phyloP scores from a whole-genome alignment of 1,139 yeast species.

The Blastobotrys ciferrii region DNA sequence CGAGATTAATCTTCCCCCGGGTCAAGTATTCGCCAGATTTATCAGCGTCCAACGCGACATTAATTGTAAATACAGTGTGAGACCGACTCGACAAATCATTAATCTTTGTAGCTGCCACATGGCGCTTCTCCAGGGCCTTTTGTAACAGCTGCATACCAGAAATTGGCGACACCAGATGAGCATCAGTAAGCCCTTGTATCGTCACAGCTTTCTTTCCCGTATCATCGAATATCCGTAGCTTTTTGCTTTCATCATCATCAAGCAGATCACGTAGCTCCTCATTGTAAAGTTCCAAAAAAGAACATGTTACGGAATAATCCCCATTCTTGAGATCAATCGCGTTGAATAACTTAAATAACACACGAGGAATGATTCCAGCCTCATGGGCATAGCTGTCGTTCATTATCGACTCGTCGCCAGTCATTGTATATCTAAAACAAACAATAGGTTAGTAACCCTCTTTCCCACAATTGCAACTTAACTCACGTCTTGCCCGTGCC shows the following conservation, averaged over 20 bases:
- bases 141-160: slow-evolving; percentile 47
- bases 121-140: slow-evolving; percentile 53
- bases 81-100: slow-evolving; percentile 66
- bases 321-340: slow-evolving; percentile 32
- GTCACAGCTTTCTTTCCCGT: slow-evolving; percentile 36
- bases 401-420: slow-evolving; percentile 52
- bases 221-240: slow-evolving; percentile 45
- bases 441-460: background rate
- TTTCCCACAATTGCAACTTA: background rate
- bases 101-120: slow-evolving; percentile 66
- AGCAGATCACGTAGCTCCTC: slow-evolving; percentile 66
- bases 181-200: slow-evolving; percentile 52
- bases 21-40: slow-evolving; percentile 35
- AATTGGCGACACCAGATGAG: slow-evolving; percentile 33
- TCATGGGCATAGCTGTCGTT: slow-evolving; percentile 28
- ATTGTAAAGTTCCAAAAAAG: slow-evolving; percentile 72
- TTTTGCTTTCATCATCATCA: slow-evolving; percentile 36
- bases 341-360: slow-evolving; percentile 41
- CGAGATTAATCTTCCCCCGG: slow-evolving; percentile 67
- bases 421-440: slow-evolving; percentile 64
- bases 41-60: slow-evolving; percentile 44
- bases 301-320: slow-evolving; percentile 63
- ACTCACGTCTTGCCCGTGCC: slow-evolving; percentile 75
- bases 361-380: slow-evolving; percentile 72
- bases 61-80: slow-evolving; percentile 70